phyloP scores from a whole-genome alignment of 1,284 basidiomycete species.

The Cutaneotrichosporon dermatis region DNA sequence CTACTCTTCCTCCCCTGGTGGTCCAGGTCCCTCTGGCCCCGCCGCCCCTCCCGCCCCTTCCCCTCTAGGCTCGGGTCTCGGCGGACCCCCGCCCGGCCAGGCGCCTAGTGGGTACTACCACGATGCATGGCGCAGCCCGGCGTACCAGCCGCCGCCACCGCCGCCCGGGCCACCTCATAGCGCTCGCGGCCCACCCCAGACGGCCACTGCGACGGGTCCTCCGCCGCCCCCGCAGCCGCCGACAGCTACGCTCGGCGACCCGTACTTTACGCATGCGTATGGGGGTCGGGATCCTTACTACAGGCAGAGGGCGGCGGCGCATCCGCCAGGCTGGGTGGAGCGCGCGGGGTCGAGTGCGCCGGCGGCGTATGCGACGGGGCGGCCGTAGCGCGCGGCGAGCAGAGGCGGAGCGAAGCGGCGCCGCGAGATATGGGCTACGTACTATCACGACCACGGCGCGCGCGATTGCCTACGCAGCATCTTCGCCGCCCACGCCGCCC shows the following conservation, averaged over 20 bases:
- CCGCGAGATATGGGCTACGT: too few species aligned
- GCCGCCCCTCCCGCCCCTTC: background rate
- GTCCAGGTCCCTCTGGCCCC: background rate
- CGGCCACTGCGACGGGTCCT: background rate
- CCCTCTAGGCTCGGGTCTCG: background rate
- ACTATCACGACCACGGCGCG: too few species aligned
- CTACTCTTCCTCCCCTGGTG: background rate
- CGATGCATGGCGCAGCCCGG: constrained; percentile 1
- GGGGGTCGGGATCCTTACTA: too few species aligned
- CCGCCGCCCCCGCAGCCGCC: constrained; percentile 3
- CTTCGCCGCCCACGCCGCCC: too few species aligned
- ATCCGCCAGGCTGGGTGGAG: background rate
- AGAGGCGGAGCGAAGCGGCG: background rate
- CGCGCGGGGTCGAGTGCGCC: background rate
- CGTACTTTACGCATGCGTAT: background rate
- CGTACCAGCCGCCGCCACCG: background rate
- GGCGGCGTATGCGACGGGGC: background rate
- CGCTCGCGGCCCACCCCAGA: background rate
- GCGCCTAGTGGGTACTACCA: constrained; percentile 2
- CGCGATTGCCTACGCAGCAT: too few species aligned
- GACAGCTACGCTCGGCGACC: background rate
- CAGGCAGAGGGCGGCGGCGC: background rate
- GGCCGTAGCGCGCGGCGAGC: background rate
- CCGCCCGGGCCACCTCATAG: background rate
- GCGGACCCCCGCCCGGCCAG: background rate